These are phyloP conservation scores for Juncus inflexus DNA, from an alignment of 176 grass and related monocot species.

Conservation along the genomic window DNA sequence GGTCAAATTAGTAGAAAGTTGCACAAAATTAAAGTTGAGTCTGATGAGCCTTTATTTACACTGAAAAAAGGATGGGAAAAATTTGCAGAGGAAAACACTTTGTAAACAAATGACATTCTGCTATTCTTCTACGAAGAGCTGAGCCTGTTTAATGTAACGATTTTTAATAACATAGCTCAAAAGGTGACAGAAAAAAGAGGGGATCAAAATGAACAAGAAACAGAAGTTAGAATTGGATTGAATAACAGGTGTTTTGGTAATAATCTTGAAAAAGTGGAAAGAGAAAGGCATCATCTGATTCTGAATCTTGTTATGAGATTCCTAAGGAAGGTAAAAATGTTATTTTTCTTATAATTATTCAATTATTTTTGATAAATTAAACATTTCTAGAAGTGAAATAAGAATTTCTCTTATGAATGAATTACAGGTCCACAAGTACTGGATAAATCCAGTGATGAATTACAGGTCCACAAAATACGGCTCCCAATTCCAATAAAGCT, in stretches of 20 bases:
- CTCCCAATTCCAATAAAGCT: too few relatives aligned
- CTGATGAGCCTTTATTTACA: neutral
- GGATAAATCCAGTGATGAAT: too few relatives aligned
- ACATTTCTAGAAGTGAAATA: too few relatives aligned
- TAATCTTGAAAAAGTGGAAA: neutral
- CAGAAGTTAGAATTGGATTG: too few relatives aligned
- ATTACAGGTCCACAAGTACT: too few relatives aligned
- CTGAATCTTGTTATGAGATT: neutral
- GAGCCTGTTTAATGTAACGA: neutral
- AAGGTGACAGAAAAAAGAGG: neutral
- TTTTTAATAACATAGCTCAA: neutral
- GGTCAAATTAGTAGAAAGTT: neutral
- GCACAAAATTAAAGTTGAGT: neutral
- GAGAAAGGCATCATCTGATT: neutral
- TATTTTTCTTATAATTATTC: neutral
- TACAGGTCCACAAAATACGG: too few relatives aligned
- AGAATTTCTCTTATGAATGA: too few relatives aligned
- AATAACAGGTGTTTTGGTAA: neutral
- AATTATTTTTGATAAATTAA: too few relatives aligned
- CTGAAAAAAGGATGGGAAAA: constrained; percentile 1
- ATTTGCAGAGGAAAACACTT: neutral
- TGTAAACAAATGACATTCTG: neutral
- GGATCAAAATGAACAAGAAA: neutral
- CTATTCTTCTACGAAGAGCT: constrained; percentile 2
- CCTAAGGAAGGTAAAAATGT: neutral